These are phyloP conservation scores for Collybiopsis luxurians DNA, from an alignment of 768 basidiomycete genomes.

Conservation along the genomic window DNA sequence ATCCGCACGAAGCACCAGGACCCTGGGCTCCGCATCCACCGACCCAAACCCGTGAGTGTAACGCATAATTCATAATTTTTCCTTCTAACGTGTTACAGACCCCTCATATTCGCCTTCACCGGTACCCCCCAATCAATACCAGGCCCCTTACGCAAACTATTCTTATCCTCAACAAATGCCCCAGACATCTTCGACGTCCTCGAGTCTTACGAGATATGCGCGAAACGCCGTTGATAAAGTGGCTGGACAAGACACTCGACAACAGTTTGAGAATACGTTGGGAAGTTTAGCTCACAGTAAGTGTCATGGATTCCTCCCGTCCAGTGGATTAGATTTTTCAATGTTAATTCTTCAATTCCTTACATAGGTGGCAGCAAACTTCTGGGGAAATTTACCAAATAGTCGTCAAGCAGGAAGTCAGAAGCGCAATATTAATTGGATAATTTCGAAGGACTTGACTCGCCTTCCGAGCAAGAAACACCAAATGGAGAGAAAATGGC, in stretches of 20 bases:
- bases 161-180: constrained; percentile 15
- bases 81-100: neutral
- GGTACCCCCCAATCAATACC: neutral
- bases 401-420: no score
- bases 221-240: constrained; percentile 52
- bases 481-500: neutral
- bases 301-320: constrained; percentile 25
- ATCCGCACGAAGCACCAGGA: constrained; percentile 5
- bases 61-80: constrained; percentile 4
- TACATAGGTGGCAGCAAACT: constrained; percentile 40
- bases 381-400: constrained; percentile 44
- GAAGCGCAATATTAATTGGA: no score
- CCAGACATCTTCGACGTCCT: constrained; percentile 21
- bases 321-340: constrained; percentile 8
- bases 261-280: constrained; percentile 46
- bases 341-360: constrained; percentile 8
- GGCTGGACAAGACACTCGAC: constrained; percentile 48
- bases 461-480: no score
- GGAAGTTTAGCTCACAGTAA: constrained; percentile 49
- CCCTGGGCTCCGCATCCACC: constrained; percentile 23
- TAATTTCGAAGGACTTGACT: no score
- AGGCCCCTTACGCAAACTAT: constrained; percentile 4
- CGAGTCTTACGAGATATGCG: constrained; percentile 39
- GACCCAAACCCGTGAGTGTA: constrained; percentile 33
- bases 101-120: neutral